These are phyloP conservation scores for Omphalotus guepiniiformis DNA, from an alignment of 768 basidiomycete genomes.

Conservation along the genomic window DNA sequence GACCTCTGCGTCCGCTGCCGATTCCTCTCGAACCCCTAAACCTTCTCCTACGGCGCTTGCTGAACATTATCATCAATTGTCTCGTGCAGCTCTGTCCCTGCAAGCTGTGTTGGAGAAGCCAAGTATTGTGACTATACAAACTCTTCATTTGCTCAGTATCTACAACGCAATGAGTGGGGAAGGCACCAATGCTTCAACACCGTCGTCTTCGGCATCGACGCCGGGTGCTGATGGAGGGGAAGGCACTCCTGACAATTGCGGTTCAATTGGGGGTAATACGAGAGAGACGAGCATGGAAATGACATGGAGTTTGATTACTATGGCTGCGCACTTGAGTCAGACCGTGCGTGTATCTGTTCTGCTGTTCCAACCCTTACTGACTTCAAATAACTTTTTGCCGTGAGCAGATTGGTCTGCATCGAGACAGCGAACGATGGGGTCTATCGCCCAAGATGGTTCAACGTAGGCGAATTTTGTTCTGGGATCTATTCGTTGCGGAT, in stretches of 20 bases:
- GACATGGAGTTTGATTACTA: constrained; percentile 61
- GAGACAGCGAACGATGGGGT: constrained; percentile 63
- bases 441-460: constrained; percentile 60
- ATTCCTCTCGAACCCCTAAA: not conserved
- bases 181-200: not conserved
- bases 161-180: constrained; percentile 65
- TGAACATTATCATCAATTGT: constrained; percentile 64
- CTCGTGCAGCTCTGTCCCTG: constrained; percentile 59
- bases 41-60: constrained; percentile 32
- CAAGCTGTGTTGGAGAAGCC: constrained; percentile 72
- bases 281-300: constrained; percentile 70
- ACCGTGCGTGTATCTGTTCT: constrained; percentile 39
- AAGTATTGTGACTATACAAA: constrained; percentile 64
- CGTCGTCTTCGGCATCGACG: not conserved
- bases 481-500: constrained; percentile 75
- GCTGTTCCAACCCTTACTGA: not conserved
- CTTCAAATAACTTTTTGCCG: not conserved
- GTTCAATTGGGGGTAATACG: constrained; percentile 42
- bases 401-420: constrained; percentile 63
- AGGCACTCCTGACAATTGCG: too few relatives aligned
- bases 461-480: constrained; percentile 65
- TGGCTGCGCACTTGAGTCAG: constrained; percentile 64
- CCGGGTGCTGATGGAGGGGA: not conserved
- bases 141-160: constrained; percentile 62
- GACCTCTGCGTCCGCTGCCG: not conserved